Base-by-base conservation (phyloP, 768 basidiomycete species). In the Tricholoma terreum region DNA sequence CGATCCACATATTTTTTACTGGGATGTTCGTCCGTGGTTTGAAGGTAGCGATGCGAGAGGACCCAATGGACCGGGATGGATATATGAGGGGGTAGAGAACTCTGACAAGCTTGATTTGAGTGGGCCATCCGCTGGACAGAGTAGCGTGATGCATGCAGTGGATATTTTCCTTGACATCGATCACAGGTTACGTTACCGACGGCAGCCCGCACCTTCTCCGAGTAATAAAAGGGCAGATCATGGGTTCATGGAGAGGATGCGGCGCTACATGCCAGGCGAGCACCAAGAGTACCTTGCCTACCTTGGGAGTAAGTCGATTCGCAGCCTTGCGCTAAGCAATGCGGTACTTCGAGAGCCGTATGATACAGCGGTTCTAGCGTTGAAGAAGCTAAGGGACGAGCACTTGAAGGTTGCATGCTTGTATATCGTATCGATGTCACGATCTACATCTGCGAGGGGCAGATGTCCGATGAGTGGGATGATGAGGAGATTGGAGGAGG, bases 51-150 rank as follows among this genome's bases (percentile, higher is more conserved):
- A 84, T 57, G 80, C 80, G 45, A 82, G 79, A 60, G 82, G 81
- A 0, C 72, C 82, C 7, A 69, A 71, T 7, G 73, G 73, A 24
- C 76, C 79, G 8, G 75, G 75, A 17, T 92, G 90, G 90, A 74
- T 86, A 38, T 98, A 89, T 69, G 87, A 94, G 65, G 93, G 91
- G 0, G 84, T 91, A 7, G 77, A 79, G 5, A 73, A 82, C 31
- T 78, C 75, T 24, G 77, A 82, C 27, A 69, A 75, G 51, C 81
- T 91, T 38, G 84, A 89, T 59, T 80, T 86, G 53, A 89, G 85
- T 57, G 96, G 96, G 0, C 95, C 96, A 21, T 94, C 91, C 9
- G 96, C 94, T 1, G 96, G 96, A 1, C 96, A 99, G 75, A 94
- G 91, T 71, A 88, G 87, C 51, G 82, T 95, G 55, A 93, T 99